Evolutionary conservation across 1,139 yeast species (phyloP), one percentile per base, ranked within the genome.

Genomic region (Candida glucosophila): DNA sequence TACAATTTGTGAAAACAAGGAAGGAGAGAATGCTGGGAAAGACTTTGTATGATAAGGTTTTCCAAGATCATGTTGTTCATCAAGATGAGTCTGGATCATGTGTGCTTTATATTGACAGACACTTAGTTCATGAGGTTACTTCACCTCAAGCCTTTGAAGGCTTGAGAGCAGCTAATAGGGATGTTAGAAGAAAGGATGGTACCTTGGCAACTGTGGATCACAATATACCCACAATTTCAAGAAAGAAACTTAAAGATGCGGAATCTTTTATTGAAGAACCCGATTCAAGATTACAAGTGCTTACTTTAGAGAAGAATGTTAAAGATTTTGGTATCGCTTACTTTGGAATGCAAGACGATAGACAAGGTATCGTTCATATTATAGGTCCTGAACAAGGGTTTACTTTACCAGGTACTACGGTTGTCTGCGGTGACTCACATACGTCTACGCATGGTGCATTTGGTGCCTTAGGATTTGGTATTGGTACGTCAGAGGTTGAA

Each of bases 81-180:
- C 64, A 73, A 48, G 95, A 86, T 44, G 90, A 82, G 28, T 76
- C 85, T 18, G 93, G 92, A 19, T 85, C 95, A 9, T 78, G 71
- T 48, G 67, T 90, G 40, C 59, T 90, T 37, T 90, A 82, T 55
- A 88, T 90, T 35, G 98, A 90, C 58, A 82, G 98, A 58, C 98
- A 90, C 54, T 67, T 90, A 43, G 95, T 90, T 30, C 98, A 90
- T 54, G 98, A 90, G 60, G 98, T 90, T 29, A 90, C 98, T 2
- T 86, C 97, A 19, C 98, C 98, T 17, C 98, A 90, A 58, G 98
- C 98, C 6, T 90, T 90, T 49, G 98, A 90, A 60, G 97, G 97
- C 22, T 71, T 90, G 44, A 71, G 68, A 39, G 80, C 75, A 45
- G 95, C 96, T 13, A 83, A 81, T 27, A 77, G 98, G 63, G 53